Base-by-base conservation (phyloP, 2,329 filamentous ascomycete genomes). In the Catunica adiposa region DNA sequence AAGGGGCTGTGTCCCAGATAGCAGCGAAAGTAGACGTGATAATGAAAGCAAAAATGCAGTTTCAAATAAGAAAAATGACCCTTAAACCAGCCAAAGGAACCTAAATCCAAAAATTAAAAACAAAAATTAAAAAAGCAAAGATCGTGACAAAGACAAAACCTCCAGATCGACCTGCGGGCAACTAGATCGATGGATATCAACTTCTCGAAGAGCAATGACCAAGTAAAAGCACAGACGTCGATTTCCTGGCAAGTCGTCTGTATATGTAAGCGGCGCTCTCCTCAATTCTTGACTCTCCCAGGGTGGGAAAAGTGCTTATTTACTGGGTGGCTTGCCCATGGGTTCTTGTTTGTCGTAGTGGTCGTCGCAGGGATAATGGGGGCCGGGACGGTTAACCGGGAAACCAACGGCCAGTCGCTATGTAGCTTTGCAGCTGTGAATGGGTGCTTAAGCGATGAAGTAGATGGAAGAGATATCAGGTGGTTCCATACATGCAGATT, bases 321-420 rank as follows among this genome's bases (percentile, higher is more conserved):
- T 44, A 44, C 40, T 17, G 20, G n/a, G n/a, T 44, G 2, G 15
- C 15, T 22, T 22, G 17, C 14, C 20, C 44, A 48, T 22, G 50
- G 31, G 15, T 17, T 52, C n/a, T n/a, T 52, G 50, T 52, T 51
- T 51, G 47, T 51, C n/a, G 25, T 26, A 23, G 37, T 38, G 37
- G 17, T 22, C 42, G n/a, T 46, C 42, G 48, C 53, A 58, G 25
- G 54, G 42, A 50, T 58, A 44, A 50, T 22, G 51, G 59, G n/a
- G 26, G 34, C 46, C 29, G 31, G 38, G 52, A 22, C 9, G n/a
- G 56, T 57, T 57, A 50, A 15, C 56, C 56, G 11, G 46, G 56
- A 29, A 57, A 57, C 56, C n/a, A 11, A 29, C 20, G 23, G 50
- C 25, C 44, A 48, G 26, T 20, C 44, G 25, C 11, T 23, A 4